Conservation (phyloP, 305 asterid species). For the Fraxinus sp. region DNA sequence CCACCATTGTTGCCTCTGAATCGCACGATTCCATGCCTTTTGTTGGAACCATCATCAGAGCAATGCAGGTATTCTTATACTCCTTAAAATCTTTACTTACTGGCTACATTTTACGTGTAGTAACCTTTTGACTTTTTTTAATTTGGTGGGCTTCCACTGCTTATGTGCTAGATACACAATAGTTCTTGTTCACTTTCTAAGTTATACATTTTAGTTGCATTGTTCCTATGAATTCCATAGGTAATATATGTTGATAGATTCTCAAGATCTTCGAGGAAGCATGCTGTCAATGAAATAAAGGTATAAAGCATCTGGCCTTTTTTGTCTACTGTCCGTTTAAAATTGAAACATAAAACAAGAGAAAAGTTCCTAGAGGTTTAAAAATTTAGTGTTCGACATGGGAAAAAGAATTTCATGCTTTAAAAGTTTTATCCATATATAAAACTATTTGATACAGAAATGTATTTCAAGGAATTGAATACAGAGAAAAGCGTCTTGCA, state of each 20-base stretch:
- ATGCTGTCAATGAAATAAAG: conserved; percentile 93
- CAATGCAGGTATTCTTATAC: conserved; percentile 80
- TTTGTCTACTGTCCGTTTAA: conserved; percentile 8
- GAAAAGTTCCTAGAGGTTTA: background rate
- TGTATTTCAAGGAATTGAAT: conserved; percentile 80
- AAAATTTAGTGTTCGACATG: background rate
- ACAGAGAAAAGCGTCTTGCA: conserved; percentile 95
- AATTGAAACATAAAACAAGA: conserved; percentile 14
- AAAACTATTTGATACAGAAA: conserved; percentile 94
- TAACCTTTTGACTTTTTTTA: background rate
- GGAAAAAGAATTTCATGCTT: conserved; percentile 32
- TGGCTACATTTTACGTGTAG: background rate
- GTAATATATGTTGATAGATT: conserved; percentile 93
- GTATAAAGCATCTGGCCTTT: conserved; percentile 49
- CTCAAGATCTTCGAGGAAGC: conserved; percentile 82
- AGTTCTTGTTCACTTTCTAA: background rate
- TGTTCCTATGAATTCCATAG: conserved; percentile 37
- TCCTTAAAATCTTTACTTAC: background rate
- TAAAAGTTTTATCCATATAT: conserved; percentile 49
- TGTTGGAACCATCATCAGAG: conserved; percentile 96
- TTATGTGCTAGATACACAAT: background rate
- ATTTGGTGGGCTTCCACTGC: background rate
- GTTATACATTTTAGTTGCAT: conserved; percentile 3
- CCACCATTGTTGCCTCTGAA: conserved; percentile 90
- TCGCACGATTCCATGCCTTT: conserved; percentile 97